Evolutionary conservation across 1,284 basidiomycete genomes (phyloP), one percentile per base, ranked within the genome.

Genomic region (Afroboletus lepidellus): DNA sequence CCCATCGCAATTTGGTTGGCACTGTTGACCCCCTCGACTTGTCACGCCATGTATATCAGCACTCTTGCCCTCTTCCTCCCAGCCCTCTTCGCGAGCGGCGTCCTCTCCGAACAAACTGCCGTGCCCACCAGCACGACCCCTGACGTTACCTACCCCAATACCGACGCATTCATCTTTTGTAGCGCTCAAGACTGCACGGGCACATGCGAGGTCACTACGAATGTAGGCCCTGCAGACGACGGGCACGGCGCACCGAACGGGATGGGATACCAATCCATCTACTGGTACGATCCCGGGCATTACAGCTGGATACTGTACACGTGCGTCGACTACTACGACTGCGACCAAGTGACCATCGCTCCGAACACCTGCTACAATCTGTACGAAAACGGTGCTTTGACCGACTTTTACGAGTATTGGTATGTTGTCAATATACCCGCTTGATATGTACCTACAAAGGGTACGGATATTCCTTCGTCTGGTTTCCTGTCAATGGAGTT

Each of bases 281-380:
- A n/a, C n/a, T n/a, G n/a, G n/a, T n/a, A n/a, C n/a, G 30, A 53
- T 27, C 53, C 51, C 2, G 16, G 16, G 1, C 2, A 29, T 34
- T 42, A 43, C 9, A 13, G 5, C 4, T 38, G 16, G 25, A 1
- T 4, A 8, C 13, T 46, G 8, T 53, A 42, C 21, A 33, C 44
- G 13, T 54, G 51, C 43, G 18, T 53, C 23, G 21, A 41, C 36
- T 33, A 50, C 8, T 23, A 20, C 18, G 29, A 32, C 25, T 48
- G 38, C 4, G 29, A 3, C 21, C 16, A 30, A 12, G 37, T 3
- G 18, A n/a, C 11, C 34, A 38, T 54, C 2, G 44, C 25, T 20
- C 24, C 11, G 0, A 46, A 57, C 13, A 34, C 33, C 2, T 54
- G 54, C n/a, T 57, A 56, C 16, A 54, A 56, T 25, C 6, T 57